phyloP scores from a whole-genome alignment of 2,329 filamentous ascomycete genomes.

The Sarocladium oryzae region DNA sequence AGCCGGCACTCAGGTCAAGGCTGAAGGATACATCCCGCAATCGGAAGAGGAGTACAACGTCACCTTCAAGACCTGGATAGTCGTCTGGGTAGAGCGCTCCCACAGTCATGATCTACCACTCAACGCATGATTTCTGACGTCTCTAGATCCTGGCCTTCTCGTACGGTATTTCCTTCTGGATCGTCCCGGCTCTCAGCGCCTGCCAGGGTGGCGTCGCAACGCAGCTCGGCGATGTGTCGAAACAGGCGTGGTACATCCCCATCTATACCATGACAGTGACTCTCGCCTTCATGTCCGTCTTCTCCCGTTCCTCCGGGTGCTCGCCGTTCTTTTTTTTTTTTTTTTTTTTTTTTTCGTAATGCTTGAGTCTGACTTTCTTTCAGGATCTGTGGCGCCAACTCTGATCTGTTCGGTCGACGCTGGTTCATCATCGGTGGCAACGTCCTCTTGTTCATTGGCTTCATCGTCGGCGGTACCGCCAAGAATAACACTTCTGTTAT shows the following conservation, averaged over 20 bases:
- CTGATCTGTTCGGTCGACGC: constrained; percentile 38
- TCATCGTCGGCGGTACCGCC: constrained; percentile 28
- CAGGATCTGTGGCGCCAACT: constrained; percentile 33
- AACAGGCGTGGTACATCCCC: constrained; percentile 27
- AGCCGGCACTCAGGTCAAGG: constrained; percentile 8
- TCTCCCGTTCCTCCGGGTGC: too few relatives aligned
- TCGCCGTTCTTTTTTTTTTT: too few relatives aligned
- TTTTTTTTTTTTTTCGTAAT: not conserved
- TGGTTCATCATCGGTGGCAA: constrained; percentile 22
- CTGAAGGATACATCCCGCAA: constrained; percentile 21
- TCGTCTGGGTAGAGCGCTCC: constrained; percentile 19
- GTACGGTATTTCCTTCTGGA: constrained; percentile 33
- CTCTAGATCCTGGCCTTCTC: constrained; percentile 26
- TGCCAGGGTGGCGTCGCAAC: constrained; percentile 24
- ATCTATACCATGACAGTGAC: constrained; percentile 34
- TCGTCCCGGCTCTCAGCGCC: constrained; percentile 26
- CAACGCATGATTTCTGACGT: not conserved
- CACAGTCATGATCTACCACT: not conserved
- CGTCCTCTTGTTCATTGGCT: constrained; percentile 28
- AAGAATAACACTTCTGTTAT: constrained; percentile 32
- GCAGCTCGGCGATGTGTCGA: constrained; percentile 26
- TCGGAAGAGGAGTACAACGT: constrained; percentile 30
- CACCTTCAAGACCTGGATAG: constrained; percentile 34
- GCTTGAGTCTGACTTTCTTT: not conserved
- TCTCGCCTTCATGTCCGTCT: constrained; percentile 28